Conservation (phyloP, 2,329 filamentous ascomycete species). For the Chrysoporthe cubensis region DNA sequence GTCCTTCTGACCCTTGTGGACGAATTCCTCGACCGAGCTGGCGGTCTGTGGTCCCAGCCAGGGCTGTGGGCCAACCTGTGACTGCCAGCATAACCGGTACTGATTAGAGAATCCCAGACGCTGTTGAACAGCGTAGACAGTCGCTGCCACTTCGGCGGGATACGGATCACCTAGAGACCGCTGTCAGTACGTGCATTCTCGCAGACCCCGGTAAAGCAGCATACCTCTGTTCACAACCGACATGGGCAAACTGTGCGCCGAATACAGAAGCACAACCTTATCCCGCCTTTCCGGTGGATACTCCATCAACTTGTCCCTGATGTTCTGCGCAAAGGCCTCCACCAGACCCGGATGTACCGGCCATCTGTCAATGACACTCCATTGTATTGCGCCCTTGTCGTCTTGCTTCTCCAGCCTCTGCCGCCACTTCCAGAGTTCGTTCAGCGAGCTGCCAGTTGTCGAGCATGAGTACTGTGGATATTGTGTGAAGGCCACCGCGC, state of each 20-base stretch:
- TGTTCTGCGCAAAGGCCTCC: constrained; percentile 90
- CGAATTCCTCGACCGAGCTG: constrained; percentile 83
- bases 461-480: constrained; percentile 99
- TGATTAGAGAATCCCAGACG: constrained; percentile 84
- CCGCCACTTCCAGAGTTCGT: constrained; percentile 98
- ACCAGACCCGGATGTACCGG: constrained; percentile 88
- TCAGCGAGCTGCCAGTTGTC: constrained; percentile 92
- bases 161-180: constrained; percentile 78
- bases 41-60: constrained; percentile 96
- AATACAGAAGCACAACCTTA: constrained; percentile 86
- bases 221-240: constrained; percentile 89
- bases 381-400: constrained; percentile 74
- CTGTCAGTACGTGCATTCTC: constrained; percentile 34
- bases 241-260: constrained; percentile 96
- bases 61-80: constrained; percentile 91
- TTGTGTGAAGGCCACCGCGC: constrained; percentile 96
- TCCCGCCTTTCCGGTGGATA: constrained; percentile 83
- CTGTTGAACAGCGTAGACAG: constrained; percentile 96
- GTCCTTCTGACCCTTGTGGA: constrained; percentile 89
- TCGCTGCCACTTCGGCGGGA: constrained; percentile 92
- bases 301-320: constrained; percentile 79
- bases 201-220: constrained; percentile 24
- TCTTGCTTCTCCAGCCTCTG: constrained; percentile 76
- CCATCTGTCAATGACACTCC: constrained; percentile 99
- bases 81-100: constrained; percentile 96